Conservation (phyloP, 2,329 filamentous ascomycete species). For the Fusarium globosum region DNA sequence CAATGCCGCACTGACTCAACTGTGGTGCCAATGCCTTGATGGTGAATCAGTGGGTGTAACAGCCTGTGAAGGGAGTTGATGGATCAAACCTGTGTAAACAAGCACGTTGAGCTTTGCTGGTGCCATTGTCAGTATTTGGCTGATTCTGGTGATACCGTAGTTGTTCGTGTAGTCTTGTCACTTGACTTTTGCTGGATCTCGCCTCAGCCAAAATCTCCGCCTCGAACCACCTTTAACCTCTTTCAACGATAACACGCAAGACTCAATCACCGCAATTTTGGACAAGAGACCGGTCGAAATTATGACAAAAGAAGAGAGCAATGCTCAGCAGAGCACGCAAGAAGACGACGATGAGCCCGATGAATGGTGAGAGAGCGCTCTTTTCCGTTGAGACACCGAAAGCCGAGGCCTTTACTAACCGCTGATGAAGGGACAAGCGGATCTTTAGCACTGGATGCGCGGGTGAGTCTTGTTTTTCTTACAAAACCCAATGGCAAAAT, state of each 20-base stretch:
- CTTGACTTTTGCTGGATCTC: slow-evolving; percentile 40
- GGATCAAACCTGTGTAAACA: slow-evolving; percentile 83
- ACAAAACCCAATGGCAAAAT: neutral
- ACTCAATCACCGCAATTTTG: neutral
- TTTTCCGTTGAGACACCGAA: slow-evolving; percentile 14
- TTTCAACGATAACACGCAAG: slow-evolving; percentile 10
- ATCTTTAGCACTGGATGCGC: slow-evolving; percentile 97
- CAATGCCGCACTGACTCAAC: slow-evolving; percentile 90
- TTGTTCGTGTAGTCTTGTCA: slow-evolving; percentile 23
- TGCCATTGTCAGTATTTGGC: slow-evolving; percentile 61
- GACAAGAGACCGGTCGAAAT: slow-evolving; percentile 40
- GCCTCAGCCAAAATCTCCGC: slow-evolving; percentile 37
- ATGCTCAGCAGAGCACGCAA: slow-evolving; percentile 51
- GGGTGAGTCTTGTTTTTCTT: slow-evolving; percentile 64
- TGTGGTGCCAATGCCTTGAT: slow-evolving; percentile 82
- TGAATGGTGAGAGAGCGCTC: slow-evolving; percentile 77
- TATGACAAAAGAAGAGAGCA: slow-evolving; percentile 65
- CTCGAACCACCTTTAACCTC: slow-evolving; percentile 40
- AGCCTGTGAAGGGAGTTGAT: neutral
- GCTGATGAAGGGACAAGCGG: slow-evolving; percentile 83
- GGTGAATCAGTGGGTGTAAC: slow-evolving; percentile 9
- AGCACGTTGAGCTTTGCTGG: slow-evolving; percentile 85
- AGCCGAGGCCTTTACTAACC: slow-evolving; percentile 42
- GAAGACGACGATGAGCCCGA: slow-evolving; percentile 81
- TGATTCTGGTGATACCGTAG: neutral